A percentile compares a stretch with the other conserved stretches of the same genome.
Conservation (phyloP, 2,329 filamentous ascomycete genomes). For the Grosmannia penicillata region DNA sequence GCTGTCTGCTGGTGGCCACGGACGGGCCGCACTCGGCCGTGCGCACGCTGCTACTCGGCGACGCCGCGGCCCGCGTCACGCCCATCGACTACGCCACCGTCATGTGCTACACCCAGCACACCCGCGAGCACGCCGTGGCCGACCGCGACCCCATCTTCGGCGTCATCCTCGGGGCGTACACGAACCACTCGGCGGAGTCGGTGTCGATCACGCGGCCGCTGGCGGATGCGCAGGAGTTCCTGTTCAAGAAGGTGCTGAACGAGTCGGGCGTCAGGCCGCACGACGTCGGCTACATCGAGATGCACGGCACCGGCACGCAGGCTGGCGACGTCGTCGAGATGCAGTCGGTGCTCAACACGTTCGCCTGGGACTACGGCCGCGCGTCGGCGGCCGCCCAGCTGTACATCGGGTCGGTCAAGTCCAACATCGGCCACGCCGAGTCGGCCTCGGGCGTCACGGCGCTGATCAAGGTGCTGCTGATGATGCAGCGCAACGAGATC, state of each 20-base stretch:
- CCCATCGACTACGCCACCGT: neutral
- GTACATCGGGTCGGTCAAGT: slow-evolving; percentile 31
- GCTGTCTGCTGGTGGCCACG: neutral
- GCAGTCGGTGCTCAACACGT: slow-evolving; percentile 29
- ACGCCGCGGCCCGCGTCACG: neutral
- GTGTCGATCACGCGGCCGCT: slow-evolving; percentile 50
- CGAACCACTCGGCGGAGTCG: slow-evolving; percentile 49
- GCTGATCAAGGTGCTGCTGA: slow-evolving; percentile 32
- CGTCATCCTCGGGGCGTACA: slow-evolving; percentile 43
- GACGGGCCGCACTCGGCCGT: neutral
- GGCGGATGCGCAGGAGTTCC: slow-evolving; percentile 38
- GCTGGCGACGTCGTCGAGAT: slow-evolving; percentile 49
- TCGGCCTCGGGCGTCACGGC: slow-evolving; percentile 24
- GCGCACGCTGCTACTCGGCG: neutral
- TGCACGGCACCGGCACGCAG: slow-evolving; percentile 55
- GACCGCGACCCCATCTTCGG: slow-evolving; percentile 25
- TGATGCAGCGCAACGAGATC: slow-evolving; percentile 31
- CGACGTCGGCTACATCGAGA: slow-evolving; percentile 49
- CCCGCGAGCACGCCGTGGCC: neutral
- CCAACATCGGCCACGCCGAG: slow-evolving; percentile 35
- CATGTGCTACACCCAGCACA: neutral
- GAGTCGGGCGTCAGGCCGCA: slow-evolving; percentile 41
- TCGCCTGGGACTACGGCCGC: slow-evolving; percentile 9
- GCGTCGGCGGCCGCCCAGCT: slow-evolving; percentile 16
- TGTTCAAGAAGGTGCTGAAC: slow-evolving; percentile 40